A percentile compares a stretch with the other conserved stretches of the same genome.
phyloP scores from a whole-genome alignment of 2,329 filamentous ascomycete genomes.

The Hypoxylon sp. region DNA sequence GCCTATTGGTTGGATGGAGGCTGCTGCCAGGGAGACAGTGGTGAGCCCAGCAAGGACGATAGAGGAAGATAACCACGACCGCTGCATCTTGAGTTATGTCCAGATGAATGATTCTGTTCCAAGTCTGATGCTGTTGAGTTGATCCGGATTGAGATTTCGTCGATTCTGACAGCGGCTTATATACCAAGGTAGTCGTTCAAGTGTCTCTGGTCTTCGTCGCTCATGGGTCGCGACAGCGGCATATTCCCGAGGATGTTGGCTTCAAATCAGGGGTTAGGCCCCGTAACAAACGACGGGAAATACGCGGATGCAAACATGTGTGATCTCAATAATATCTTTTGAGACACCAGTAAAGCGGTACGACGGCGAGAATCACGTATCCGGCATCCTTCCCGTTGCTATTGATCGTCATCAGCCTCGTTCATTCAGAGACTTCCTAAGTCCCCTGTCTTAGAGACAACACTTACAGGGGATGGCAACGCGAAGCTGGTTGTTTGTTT shows the following conservation, averaged over 20 bases:
- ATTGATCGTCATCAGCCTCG: not conserved
- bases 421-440: not conserved
- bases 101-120: not conserved
- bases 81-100: constrained; percentile 22
- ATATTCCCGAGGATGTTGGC: not conserved
- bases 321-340: constrained; percentile 6
- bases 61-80: constrained; percentile 8
- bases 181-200: not conserved
- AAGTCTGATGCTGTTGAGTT: not conserved
- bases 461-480: not conserved
- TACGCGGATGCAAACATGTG: constrained; percentile 24
- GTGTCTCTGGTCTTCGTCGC: not conserved
- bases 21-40: constrained; percentile 10
- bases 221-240: not conserved
- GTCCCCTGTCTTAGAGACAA: not conserved
- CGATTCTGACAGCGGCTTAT: constrained; percentile 4
- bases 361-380: constrained; percentile 15
- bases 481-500: constrained; percentile 18
- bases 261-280: not conserved
- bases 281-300: constrained; percentile 27
- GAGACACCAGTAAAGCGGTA: constrained; percentile 20
- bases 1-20: not conserved
- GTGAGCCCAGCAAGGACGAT: not conserved
- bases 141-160: not conserved
- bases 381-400: not conserved